Evolutionary conservation across 139 green algal genomes (phyloP).

Genomic region (Coccomyxa sp.): DNA sequence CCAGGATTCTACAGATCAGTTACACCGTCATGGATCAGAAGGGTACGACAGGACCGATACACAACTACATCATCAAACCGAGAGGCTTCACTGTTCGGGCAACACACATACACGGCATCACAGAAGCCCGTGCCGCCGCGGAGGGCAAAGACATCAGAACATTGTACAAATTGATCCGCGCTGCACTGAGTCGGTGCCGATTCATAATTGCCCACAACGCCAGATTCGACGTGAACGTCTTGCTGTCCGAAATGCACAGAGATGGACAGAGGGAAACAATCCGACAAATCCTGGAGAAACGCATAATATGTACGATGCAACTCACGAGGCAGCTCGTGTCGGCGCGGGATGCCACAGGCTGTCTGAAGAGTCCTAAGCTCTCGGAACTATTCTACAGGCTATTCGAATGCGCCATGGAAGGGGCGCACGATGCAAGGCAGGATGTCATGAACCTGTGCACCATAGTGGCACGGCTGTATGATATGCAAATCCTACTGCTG

Average conservation of each 20-base stretch:
- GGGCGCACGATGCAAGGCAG: not conserved
- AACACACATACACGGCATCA: not conserved
- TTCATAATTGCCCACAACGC: not conserved
- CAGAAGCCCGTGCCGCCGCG: not conserved
- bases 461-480: not conserved
- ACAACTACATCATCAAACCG: not conserved
- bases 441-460: not conserved
- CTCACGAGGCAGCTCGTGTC: not conserved
- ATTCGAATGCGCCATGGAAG: not conserved
- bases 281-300: not conserved
- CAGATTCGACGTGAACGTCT: not conserved
- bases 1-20: not conserved
- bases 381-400: not conserved
- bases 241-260: not conserved
- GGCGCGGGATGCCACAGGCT: not conserved
- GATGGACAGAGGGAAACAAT: not conserved
- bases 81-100: not conserved
- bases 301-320: not conserved
- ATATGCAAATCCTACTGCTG: not conserved
- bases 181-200: not conserved
- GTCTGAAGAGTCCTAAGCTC: not conserved
- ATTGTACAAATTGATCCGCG: not conserved
- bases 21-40: not conserved
- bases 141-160: not conserved
- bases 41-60: not conserved